Base-by-base conservation (phyloP, 139 green algal species). In the Nannochloris sp. region DNA sequence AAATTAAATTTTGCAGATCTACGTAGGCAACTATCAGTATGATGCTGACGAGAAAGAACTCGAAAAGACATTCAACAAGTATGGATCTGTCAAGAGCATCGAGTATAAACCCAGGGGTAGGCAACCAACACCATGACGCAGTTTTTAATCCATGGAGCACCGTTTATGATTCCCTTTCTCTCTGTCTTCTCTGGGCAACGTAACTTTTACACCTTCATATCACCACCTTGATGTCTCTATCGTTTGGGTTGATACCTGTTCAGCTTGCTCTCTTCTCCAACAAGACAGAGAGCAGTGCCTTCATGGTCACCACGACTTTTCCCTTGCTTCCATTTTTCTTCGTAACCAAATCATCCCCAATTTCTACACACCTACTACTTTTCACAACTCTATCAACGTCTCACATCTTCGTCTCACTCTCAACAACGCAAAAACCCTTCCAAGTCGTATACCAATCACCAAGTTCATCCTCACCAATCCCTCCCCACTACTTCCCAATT, bases 1-100 rank as follows among this genome's bases (percentile, higher is more conserved):
- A n/a, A n/a, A n/a, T n/a, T n/a, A n/a, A n/a, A n/a, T 51, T 19
- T 51, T 56, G 60, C 62, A 70, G 62, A 57, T 77, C 23, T 77
- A 74, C 30, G 46, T 61, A 14, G 71, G 71, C 13, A 78, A 78
- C 57, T 78, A 76, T 36, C 62, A 72, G 58, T 78, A 70, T 32
- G 71, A 78, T 33, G 71, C 64, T 30, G 23, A 13, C 27, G 65
- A 78, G 46, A 37, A 46, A 23, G 71, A 78, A 36, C 46, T 78
- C 25, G 65, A 76, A 58, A 34, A 48, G 6, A 34, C 35, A 1
- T 70, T 78, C 44, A 63, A 73, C 2, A 55, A 62, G 34, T 78
- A 65, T 39, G 71, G 71, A 24, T 25, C 34, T 0, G 58, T 78
- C 33, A 60, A 74, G 38, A 48, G 57, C 3, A 68, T 78, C 0